Evolutionary conservation across 495 filamentous ascomycete species (phyloP), one percentile per base, ranked within the genome.

Genomic region (Aspergillus avenaceus): DNA sequence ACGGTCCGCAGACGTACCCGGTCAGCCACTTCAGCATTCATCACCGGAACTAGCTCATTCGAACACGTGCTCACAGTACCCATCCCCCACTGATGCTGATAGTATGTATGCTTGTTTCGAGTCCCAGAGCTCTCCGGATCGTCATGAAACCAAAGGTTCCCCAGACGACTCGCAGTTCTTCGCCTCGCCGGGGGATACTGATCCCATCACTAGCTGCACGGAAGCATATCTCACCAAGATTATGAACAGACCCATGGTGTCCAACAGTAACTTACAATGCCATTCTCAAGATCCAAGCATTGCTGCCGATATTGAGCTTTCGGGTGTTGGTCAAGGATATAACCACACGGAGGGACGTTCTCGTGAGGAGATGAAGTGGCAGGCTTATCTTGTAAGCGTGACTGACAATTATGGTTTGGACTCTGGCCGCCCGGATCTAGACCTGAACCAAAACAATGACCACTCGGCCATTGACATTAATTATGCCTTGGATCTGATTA

Each of bases 371-470:
- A 62, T 45, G 47, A 73, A 66, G 55, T 74, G 71, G 71, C 64
- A 67, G 3, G 60, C 64, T 5, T 74, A 74, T 49, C 59, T 74
- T 16, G 72, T 60, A 5, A 71, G 56, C 13, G 69, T 72, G 7
- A 70, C 68, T 3, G 71, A 72, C 22, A 68, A 70, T 32, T 88
- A 86, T 59, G 87, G 87, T 1, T 69, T 84, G 45, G 87, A 91
- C 58, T 73, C 78, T 22, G 87, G 87, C 3, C 73, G 79, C 47
- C 78, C 80, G 2, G 87, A 91, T 65, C 60, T 76, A 13, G 87
- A 91, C 61, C 55, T 85, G 3, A 80, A 80, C 12, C 77, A 76
- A 38, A 90, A 90, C 50, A 79, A 89, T 53, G 87, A 91, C 51
- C 79, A 75, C 49, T 77, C 76, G 14, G 67, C 74, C 24, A 78